Evolutionary conservation across 495 filamentous ascomycete species (phyloP).

Genomic region (Lineolata rhizophorae): DNA sequence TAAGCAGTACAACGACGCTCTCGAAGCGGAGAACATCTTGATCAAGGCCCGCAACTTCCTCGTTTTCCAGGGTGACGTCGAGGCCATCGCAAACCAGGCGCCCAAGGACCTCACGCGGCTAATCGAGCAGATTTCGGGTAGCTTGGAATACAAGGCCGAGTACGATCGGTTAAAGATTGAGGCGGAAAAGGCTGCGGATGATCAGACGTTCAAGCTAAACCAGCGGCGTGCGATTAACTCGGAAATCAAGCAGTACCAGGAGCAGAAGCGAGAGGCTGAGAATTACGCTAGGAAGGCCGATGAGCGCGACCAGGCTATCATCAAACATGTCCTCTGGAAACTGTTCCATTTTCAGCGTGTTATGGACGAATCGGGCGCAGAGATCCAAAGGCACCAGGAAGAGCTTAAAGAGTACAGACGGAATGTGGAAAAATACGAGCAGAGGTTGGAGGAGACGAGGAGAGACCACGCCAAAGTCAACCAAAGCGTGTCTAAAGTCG

Average conservation of each 20-base stretch:
- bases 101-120: slow-evolving; percentile 83
- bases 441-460: slow-evolving; percentile 65
- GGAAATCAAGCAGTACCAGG: slow-evolving; percentile 91
- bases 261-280: slow-evolving; percentile 92
- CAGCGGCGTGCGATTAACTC: slow-evolving; percentile 87
- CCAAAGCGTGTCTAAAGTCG: slow-evolving; percentile 60
- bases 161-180: slow-evolving; percentile 78
- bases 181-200: slow-evolving; percentile 67
- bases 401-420: slow-evolving; percentile 87
- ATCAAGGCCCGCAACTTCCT: slow-evolving; percentile 97
- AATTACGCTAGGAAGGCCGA: slow-evolving; percentile 71
- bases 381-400: slow-evolving; percentile 87
- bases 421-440: slow-evolving; percentile 67
- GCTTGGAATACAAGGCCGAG: slow-evolving; percentile 83
- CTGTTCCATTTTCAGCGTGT: slow-evolving; percentile 84
- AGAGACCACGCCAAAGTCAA: slow-evolving; percentile 58
- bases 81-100: slow-evolving; percentile 88
- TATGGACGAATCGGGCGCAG: slow-evolving; percentile 75
- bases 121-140: slow-evolving; percentile 95
- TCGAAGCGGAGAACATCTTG: slow-evolving; percentile 87
- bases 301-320: slow-evolving; percentile 77
- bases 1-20: slow-evolving; percentile 76
- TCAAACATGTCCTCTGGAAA: slow-evolving; percentile 93
- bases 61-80: slow-evolving; percentile 95
- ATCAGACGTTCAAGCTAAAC: slow-evolving; percentile 67